Base-by-base conservation (phyloP, 2,329 filamentous ascomycete species). In the Fulvia fulva region DNA sequence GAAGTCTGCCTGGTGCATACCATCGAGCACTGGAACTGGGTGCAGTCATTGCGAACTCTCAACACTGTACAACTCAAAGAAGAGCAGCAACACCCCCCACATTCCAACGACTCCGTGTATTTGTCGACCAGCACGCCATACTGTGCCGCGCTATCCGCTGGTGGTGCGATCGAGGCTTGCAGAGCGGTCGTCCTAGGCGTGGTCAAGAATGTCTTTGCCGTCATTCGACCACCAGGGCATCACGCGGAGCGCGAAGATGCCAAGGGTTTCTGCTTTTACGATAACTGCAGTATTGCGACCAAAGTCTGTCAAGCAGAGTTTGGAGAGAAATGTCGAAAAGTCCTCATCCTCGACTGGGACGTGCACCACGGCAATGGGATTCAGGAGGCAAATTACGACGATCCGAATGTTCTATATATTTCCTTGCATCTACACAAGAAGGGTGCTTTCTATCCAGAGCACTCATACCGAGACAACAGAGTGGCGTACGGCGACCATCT, bases 221-320 rank as follows among this genome's bases (percentile, higher is more conserved):
- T 99, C 37, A 96, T 99, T 67, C 85, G 94, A 14, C 94, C 94
- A 1, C 94, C 94, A 0, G 94, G 94, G 0, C 94, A 99, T 69
- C 94, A 99, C 73, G 94, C 94, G 0, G 94, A 99, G 71, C 87
- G 85, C 58, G 83, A 94, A 67, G 81, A 86, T 34, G 84, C 93
- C 0, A 94, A 96, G 82, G 94, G 94, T 0, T 99, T 99, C 71
- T 99, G 94, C 73, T 84, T 97, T 59, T 97, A 97, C 78, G 97
- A 99, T 77, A 99, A 99, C 69, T 94, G 97, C 2, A 91, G 90
- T 21, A 89, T 99, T 58, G 93, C 92, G 1, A 87, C 91, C n/a
- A 88, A 85, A 59, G 89, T 92, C 12, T 97, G 92, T 71, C 91
- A 96, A 71, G 78, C 82, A 54, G 86, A 91, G 59, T 94, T 89